A percentile compares a stretch with the other conserved stretches of the same genome.
phyloP scores from a whole-genome alignment of 495 filamentous ascomycete genomes.

The Symbiotaphrina buchneri region DNA sequence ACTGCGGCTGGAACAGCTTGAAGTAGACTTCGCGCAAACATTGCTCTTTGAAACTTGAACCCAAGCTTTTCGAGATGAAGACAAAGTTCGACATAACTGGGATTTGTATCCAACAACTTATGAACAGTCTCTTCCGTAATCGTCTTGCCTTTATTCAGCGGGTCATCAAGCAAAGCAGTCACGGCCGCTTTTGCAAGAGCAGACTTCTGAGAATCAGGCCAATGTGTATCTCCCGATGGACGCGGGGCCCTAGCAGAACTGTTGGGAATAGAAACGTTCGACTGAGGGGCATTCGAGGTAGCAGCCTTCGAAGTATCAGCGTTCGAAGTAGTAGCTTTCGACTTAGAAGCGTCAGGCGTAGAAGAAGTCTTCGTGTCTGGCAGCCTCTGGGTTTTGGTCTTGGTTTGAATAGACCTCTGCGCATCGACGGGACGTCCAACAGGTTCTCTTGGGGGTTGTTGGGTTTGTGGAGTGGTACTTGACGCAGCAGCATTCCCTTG shows the following conservation, averaged over 20 bases:
- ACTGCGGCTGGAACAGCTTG: slow-evolving; percentile 18
- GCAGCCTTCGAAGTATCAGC: not conserved
- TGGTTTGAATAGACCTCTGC: too few species aligned
- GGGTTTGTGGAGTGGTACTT: too few species aligned
- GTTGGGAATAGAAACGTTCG: too few species aligned
- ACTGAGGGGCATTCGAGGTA: too few species aligned
- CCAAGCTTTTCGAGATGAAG: slow-evolving; percentile 20
- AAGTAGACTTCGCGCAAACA: slow-evolving; percentile 21
- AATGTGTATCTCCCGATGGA: slow-evolving; percentile 10
- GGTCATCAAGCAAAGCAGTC: slow-evolving; percentile 8
- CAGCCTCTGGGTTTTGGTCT: too few species aligned
- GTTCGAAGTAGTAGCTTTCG: not conserved
- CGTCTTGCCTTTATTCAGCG: slow-evolving; percentile 9
- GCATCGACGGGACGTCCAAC: too few species aligned
- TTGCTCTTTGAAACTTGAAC: slow-evolving; percentile 18
- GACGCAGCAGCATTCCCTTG: too few species aligned
- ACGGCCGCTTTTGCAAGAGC: slow-evolving; percentile 13
- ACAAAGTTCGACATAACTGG: slow-evolving; percentile 25
- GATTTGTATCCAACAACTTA: slow-evolving; percentile 20
- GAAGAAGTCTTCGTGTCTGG: too few species aligned
- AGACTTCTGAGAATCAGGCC: slow-evolving; percentile 14
- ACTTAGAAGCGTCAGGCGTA: not conserved
- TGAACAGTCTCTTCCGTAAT: slow-evolving; percentile 14
- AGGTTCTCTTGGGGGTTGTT: too few species aligned
- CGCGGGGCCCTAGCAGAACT: too few species aligned